phyloP scores from a whole-genome alignment of 768 basidiomycete species.

The Tulasnella sp. region DNA sequence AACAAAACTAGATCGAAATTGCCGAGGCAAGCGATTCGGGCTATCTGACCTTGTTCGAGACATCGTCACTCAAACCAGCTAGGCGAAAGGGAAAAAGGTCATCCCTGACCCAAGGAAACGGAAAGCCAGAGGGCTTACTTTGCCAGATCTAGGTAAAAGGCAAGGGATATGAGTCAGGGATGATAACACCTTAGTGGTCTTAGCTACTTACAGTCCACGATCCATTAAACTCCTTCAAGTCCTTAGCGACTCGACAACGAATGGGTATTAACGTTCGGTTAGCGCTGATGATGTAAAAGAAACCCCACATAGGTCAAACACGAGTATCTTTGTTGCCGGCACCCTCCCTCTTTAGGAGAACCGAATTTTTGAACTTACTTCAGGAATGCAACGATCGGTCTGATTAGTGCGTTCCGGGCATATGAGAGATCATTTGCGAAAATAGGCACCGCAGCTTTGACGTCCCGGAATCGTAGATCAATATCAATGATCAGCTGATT shows the following conservation, averaged over 20 bases:
- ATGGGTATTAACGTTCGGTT: constrained; percentile 94
- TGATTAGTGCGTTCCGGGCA: constrained; percentile 84
- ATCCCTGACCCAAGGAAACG: constrained; percentile 15
- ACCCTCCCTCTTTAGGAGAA: not conserved
- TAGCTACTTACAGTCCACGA: constrained; percentile 78
- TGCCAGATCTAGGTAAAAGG: constrained; percentile 72
- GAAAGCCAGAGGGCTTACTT: constrained; percentile 47
- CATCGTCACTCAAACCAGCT: constrained; percentile 91
- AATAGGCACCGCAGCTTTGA: constrained; percentile 92
- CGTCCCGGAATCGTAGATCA: constrained; percentile 88
- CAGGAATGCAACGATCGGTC: constrained; percentile 98
- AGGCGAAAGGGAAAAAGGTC: constrained; percentile 31
- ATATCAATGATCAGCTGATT: constrained; percentile 65
- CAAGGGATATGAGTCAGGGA: constrained; percentile 31
- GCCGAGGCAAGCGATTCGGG: constrained; percentile 1
- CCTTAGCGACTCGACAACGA: constrained; percentile 81
- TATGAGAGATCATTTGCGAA: constrained; percentile 87
- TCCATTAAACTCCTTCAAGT: constrained; percentile 86
- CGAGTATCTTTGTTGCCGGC: not conserved
- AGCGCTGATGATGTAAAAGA: constrained; percentile 50
- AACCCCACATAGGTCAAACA: constrained; percentile 8
- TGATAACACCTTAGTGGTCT: not conserved
- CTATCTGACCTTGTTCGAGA: constrained; percentile 67
- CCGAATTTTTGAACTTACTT: constrained; percentile 56
- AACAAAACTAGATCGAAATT: constrained; percentile 22